phyloP scores from a whole-genome alignment of 1,139 yeast species.

The Sugiyamaella pinicola region DNA sequence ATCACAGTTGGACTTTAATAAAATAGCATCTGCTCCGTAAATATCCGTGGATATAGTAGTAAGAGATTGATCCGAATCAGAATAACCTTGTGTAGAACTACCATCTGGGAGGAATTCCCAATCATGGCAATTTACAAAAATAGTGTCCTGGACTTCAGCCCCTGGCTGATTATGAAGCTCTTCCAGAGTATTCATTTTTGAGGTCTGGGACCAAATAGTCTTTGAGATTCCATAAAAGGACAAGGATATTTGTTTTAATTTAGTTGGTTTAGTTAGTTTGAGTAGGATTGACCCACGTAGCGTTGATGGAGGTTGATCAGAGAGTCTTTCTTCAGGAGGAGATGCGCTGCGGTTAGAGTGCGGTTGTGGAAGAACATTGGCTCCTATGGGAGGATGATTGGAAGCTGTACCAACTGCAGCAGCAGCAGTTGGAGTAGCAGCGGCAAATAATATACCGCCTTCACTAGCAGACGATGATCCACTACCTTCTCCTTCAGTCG shows the following conservation, averaged over 20 bases:
- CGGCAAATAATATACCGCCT: neutral
- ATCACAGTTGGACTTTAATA: conserved; percentile 25
- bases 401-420: neutral
- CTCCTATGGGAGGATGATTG: neutral
- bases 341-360: neutral
- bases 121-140: conserved; percentile 40
- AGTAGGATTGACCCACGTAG: conserved; percentile 77
- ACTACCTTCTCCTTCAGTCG: neutral
- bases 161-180: conserved; percentile 31
- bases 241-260: conserved; percentile 63
- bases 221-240: conserved; percentile 66
- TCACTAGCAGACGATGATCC: neutral
- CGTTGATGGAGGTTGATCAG: conserved; percentile 68
- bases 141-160: conserved; percentile 41
- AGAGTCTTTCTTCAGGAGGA: conserved; percentile 15
- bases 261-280: conserved; percentile 70
- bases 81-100: neutral
- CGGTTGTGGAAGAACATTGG: conserved; percentile 7
- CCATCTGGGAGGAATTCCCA: conserved; percentile 40
- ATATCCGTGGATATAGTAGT: conserved; percentile 40
- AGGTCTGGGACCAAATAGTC: conserved; percentile 73
- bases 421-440: conserved; percentile 1
- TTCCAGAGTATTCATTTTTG: conserved; percentile 22
- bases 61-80: conserved; percentile 27
- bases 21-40: conserved; percentile 42